phyloP scores from a whole-genome alignment of 2,329 filamentous ascomycete species.

The Ophiobolus disseminans region DNA sequence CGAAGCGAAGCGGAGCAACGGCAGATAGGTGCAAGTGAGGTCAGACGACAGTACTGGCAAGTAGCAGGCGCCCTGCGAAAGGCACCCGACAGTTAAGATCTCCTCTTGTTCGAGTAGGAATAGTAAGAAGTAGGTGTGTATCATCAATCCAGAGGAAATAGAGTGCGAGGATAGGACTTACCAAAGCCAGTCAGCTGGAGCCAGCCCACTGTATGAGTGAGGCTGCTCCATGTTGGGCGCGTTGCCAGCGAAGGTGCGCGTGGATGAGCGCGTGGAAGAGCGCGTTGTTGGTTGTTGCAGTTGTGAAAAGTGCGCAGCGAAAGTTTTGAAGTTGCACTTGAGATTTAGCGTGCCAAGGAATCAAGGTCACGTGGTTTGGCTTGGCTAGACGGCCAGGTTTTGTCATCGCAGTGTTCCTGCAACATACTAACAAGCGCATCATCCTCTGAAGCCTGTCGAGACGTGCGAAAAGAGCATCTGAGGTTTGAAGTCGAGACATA shows the following conservation, averaged over 20 bases:
- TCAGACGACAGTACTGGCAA: slow-evolving; percentile 92
- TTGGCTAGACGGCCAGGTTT: neutral
- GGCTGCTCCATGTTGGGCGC: slow-evolving; percentile 9
- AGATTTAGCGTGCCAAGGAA: slow-evolving; percentile 5
- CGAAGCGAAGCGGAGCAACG: neutral
- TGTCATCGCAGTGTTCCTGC: neutral
- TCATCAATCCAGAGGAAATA: slow-evolving; percentile 68
- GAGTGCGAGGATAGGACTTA: slow-evolving; percentile 19
- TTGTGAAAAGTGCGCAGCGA: slow-evolving; percentile 5
- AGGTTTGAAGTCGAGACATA: too few relatives aligned
- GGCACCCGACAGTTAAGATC: slow-evolving; percentile 68
- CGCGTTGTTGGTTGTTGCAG: slow-evolving; percentile 11
- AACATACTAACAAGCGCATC: neutral
- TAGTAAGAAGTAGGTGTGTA: slow-evolving; percentile 81
- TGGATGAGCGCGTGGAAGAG: slow-evolving; percentile 1
- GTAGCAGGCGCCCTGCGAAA: slow-evolving; percentile 76
- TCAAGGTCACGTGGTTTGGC: neutral
- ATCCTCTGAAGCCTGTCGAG: neutral
- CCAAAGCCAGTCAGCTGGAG: slow-evolving; percentile 11
- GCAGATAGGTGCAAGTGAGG: slow-evolving; percentile 30
- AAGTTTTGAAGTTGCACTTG: neutral
- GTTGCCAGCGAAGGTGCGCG: neutral
- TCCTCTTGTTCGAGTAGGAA: slow-evolving; percentile 90
- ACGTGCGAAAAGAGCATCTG: too few relatives aligned
- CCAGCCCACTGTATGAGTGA: neutral